Evolutionary conservation across 106 monocot genomes (phyloP).

Genomic region (Dioscorea zingiberensis): DNA sequence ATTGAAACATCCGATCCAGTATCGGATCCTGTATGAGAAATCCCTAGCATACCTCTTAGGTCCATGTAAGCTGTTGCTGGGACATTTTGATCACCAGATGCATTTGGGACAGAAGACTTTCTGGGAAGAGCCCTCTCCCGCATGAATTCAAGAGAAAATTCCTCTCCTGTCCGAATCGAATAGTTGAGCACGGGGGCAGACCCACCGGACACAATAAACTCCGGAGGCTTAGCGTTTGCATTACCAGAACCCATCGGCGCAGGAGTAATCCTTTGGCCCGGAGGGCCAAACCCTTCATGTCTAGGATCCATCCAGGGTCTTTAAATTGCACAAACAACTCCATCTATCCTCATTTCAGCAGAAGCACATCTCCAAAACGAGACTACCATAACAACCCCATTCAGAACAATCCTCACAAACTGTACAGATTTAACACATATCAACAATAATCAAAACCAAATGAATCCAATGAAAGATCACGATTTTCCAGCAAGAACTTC

Average conservation of each 20-base stretch:
- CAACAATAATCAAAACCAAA: too few relatives aligned
- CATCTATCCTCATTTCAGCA: too few relatives aligned
- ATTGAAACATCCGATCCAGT: slow-evolving; percentile 28
- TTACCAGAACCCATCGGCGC: slow-evolving; percentile 25
- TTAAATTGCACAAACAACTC: too few relatives aligned
- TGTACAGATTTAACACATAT: too few relatives aligned
- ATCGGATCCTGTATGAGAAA: slow-evolving; percentile 42
- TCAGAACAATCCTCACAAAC: too few relatives aligned
- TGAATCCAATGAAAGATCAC: too few relatives aligned
- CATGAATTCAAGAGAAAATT: slow-evolving; percentile 85
- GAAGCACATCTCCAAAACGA: too few relatives aligned
- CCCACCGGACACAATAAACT: slow-evolving; percentile 21
- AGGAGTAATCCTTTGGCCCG: slow-evolving; percentile 39
- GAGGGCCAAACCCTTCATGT: slow-evolving; percentile 29
- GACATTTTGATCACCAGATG: slow-evolving; percentile 35
- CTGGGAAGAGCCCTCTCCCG: slow-evolving; percentile 49
- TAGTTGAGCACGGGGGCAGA: slow-evolving; percentile 54
- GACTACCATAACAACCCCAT: too few relatives aligned
- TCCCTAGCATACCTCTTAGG: slow-evolving; percentile 30
- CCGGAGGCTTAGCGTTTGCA: slow-evolving; percentile 27
- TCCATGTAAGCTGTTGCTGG: slow-evolving; percentile 40
- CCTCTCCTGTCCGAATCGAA: slow-evolving; percentile 91
- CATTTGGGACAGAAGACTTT: slow-evolving; percentile 36
- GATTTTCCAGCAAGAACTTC: too few relatives aligned
- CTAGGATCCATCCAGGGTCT: slow-evolving; percentile 24